phyloP scores from a whole-genome alignment of 140 eudicot species.

The Cichorium intybus region DNA sequence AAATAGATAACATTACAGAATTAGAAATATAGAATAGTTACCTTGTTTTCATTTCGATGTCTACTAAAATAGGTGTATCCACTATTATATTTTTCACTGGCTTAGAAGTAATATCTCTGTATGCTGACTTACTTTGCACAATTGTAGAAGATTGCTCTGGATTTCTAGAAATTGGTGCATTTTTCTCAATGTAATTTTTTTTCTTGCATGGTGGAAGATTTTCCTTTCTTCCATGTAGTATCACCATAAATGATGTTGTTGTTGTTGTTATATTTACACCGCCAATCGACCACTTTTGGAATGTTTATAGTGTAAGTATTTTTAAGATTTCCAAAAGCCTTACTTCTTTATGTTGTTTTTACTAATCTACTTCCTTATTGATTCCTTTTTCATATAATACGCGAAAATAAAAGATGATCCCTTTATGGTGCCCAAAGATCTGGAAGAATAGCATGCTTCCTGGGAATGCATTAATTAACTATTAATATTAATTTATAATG shows the following conservation, averaged over 20 bases:
- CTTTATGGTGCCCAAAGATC: conserved; percentile 58
- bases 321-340: conserved; percentile 30
- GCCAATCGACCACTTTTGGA: conserved; percentile 27
- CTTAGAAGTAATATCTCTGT: conserved; percentile 21
- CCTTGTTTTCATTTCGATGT: conserved; percentile 46
- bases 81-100: conserved; percentile 21
- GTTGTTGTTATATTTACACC: too few relatives aligned
- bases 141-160: conserved; percentile 15
- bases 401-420: conserved; percentile 63
- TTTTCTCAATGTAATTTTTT: conserved; percentile 5
- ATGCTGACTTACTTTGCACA: conserved; percentile 5
- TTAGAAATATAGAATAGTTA: conserved; percentile 15
- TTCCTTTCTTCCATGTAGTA: too few relatives aligned
- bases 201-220: conserved; percentile 21
- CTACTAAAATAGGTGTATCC: conserved; percentile 20
- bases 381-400: conserved; percentile 25
- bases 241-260: too few relatives aligned
- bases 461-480: conserved; percentile 29
- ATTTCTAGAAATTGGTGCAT: conserved; percentile 15
- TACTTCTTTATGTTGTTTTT: conserved; percentile 32
- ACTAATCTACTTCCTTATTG: conserved; percentile 28
- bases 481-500: too few relatives aligned
- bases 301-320: conserved; percentile 6
- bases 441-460: conserved; percentile 66
- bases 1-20: conserved; percentile 3